phyloP scores from a whole-genome alignment of 108 stramenopile species.

The Parmales sp. region DNA sequence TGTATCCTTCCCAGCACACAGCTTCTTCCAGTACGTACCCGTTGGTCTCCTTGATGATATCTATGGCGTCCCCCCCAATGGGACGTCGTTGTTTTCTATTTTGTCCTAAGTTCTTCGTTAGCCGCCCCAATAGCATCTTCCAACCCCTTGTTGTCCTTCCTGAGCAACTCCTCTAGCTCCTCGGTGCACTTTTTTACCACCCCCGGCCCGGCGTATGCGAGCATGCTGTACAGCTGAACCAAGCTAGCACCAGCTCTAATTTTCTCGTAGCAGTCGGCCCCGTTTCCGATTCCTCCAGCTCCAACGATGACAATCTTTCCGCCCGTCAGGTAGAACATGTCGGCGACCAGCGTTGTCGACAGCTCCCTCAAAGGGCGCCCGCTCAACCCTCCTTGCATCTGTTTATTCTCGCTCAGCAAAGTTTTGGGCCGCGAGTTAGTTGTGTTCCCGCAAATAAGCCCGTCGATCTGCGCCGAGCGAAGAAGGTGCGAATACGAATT shows the following conservation, averaged over 20 bases:
- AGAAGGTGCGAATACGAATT: too few relatives aligned
- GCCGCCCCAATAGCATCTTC: too few relatives aligned
- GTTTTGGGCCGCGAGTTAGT: slow-evolving; percentile 56
- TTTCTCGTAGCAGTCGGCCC: slow-evolving; percentile 80
- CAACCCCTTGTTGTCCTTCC: too few relatives aligned
- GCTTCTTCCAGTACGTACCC: too few relatives aligned
- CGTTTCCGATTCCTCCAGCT: slow-evolving; percentile 81
- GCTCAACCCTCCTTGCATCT: slow-evolving; percentile 77
- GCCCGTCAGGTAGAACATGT: slow-evolving; percentile 59
- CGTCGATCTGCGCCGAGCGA: slow-evolving; percentile 73
- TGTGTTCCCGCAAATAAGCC: slow-evolving; percentile 86
- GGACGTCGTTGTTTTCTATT: too few relatives aligned
- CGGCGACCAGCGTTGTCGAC: slow-evolving; percentile 72
- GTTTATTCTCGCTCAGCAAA: slow-evolving; percentile 33
- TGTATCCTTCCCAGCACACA: too few relatives aligned
- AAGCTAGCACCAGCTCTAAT: slow-evolving; percentile 79
- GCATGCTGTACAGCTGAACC: slow-evolving; percentile 80
- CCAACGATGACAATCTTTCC: slow-evolving; percentile 83
- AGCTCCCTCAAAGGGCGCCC: slow-evolving; percentile 63
- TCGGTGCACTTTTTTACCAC: too few relatives aligned
- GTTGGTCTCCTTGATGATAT: too few relatives aligned
- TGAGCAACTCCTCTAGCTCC: too few relatives aligned
- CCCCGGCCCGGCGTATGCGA: slow-evolving; percentile 83
- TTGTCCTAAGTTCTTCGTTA: too few relatives aligned
- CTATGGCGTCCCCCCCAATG: too few relatives aligned